A percentile compares a stretch with the other conserved stretches of the same genome.
phyloP scores from a whole-genome alignment of 2,329 filamentous ascomycete genomes.

The Fonsecaea nubica region DNA sequence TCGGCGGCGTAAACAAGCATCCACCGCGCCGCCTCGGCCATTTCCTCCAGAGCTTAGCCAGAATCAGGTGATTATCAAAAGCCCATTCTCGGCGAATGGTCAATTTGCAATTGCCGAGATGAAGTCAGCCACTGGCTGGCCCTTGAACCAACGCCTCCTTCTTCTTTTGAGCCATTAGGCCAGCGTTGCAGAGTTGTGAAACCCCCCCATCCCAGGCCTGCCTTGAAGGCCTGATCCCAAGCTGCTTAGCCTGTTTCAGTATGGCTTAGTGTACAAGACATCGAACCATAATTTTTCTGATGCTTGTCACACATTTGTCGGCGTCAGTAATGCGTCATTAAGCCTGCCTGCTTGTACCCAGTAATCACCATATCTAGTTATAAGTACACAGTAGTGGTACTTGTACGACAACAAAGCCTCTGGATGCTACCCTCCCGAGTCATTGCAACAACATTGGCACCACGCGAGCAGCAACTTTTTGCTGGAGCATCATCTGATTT shows the following conservation, averaged over 20 bases:
- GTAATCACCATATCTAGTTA: not conserved
- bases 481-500: not conserved
- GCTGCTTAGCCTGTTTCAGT: not conserved
- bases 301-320: constrained; percentile 6
- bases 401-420: not conserved
- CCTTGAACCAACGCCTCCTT: not conserved
- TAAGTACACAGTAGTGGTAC: too few species aligned
- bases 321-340: constrained; percentile 18
- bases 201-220: not conserved
- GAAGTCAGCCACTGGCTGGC: not conserved
- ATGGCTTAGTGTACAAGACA: not conserved
- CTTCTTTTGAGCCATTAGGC: constrained; percentile 5
- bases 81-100: not conserved
- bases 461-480: not conserved
- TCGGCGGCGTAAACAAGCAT: constrained; percentile 14
- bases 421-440: not conserved
- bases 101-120: constrained; percentile 1
- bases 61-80: constrained; percentile 16
- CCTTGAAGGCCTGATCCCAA: constrained; percentile 4
- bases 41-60: not conserved
- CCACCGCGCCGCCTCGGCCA: not conserved
- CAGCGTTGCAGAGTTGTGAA: not conserved
- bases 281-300: not conserved
- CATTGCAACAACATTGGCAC: not conserved
- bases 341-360: not conserved